phyloP scores from a whole-genome alignment of 192 early-diverging fungal genomes.

The Fimicolochytrium jonesii region DNA sequence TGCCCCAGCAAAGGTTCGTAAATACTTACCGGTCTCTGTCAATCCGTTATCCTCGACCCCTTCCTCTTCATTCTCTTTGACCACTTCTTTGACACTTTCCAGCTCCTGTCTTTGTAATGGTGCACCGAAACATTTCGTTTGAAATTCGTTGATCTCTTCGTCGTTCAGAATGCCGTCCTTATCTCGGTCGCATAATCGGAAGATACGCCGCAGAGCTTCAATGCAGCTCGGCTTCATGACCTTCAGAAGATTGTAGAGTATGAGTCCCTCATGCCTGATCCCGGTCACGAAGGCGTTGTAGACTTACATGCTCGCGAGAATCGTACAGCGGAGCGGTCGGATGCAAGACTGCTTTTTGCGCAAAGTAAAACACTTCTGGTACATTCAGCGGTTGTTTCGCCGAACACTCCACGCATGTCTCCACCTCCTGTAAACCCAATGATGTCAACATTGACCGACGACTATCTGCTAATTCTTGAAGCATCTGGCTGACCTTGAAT shows the following conservation, averaged over 20 bases:
- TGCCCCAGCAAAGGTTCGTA: background rate
- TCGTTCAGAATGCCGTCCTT: conserved; percentile 90
- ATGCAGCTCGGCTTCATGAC: conserved; percentile 83
- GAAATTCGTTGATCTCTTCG: conserved; percentile 94
- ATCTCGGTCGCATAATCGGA: conserved; percentile 92
- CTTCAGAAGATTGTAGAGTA: conserved; percentile 30
- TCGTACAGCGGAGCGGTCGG: conserved; percentile 97
- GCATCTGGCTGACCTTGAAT: conserved; percentile 66
- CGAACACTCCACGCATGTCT: conserved; percentile 98
- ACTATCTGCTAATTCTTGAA: background rate
- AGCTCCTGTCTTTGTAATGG: conserved; percentile 94
- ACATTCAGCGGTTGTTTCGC: conserved; percentile 93
- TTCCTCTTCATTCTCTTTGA: conserved; percentile 78
- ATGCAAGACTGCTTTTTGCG: conserved; percentile 97
- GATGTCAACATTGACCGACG: no score
- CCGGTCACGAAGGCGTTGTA: no score
- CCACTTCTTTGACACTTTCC: conserved; percentile 93
- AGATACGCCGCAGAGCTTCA: conserved; percentile 89
- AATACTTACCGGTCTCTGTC: conserved; percentile 81
- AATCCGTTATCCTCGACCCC: conserved; percentile 84
- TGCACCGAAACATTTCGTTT: conserved; percentile 94
- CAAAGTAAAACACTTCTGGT: conserved; percentile 99
- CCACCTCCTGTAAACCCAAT: conserved; percentile 70
- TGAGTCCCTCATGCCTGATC: no score
- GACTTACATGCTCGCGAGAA: conserved; percentile 77